Evolutionary conservation across 2,329 filamentous ascomycete species (phyloP).

Genomic region (Hortaea werneckii): DNA sequence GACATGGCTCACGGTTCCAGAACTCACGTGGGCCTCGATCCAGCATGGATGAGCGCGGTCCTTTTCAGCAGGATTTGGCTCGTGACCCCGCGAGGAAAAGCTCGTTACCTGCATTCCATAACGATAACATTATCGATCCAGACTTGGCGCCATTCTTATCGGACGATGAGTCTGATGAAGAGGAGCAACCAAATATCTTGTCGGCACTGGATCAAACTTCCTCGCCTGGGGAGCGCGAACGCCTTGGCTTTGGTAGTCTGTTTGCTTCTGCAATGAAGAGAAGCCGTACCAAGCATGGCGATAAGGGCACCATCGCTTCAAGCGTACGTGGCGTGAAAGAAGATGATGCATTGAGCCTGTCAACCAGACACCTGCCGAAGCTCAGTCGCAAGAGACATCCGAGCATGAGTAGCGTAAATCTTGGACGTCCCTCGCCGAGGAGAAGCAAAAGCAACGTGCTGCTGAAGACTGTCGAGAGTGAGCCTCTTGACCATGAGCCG

Average conservation of each 20-base stretch:
- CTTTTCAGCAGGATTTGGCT: slow-evolving; percentile 66
- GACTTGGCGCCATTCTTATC: slow-evolving; percentile 93
- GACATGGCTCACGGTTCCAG: slow-evolving; percentile 81
- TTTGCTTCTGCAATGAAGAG: slow-evolving; percentile 61
- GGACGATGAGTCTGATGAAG: slow-evolving; percentile 76
- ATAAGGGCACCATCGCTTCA: slow-evolving; percentile 64
- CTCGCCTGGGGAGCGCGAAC: slow-evolving; percentile 59
- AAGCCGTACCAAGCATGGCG: slow-evolving; percentile 58
- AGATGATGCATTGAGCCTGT: slow-evolving; percentile 53
- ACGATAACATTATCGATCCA: slow-evolving; percentile 96
- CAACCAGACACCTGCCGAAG: slow-evolving; percentile 51
- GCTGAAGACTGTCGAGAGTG: slow-evolving; percentile 33
- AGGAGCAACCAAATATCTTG: slow-evolving; percentile 83
- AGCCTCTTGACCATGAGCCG: slow-evolving; percentile 5
- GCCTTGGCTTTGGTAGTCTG: slow-evolving; percentile 60
- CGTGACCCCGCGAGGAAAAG: slow-evolving; percentile 56
- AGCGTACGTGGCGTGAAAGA: slow-evolving; percentile 57
- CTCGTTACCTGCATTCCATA: slow-evolving; percentile 83
- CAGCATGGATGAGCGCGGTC: slow-evolving; percentile 67
- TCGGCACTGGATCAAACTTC: slow-evolving; percentile 52
- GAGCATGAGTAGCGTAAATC: slow-evolving; percentile 68
- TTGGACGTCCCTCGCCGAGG: slow-evolving; percentile 62
- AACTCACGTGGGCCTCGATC: slow-evolving; percentile 66
- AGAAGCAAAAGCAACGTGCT: slow-evolving; percentile 45
- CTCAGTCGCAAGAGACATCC: slow-evolving; percentile 66